Evolutionary conservation across 768 basidiomycete genomes (phyloP).

Genomic region (Suillus hirtellus): DNA sequence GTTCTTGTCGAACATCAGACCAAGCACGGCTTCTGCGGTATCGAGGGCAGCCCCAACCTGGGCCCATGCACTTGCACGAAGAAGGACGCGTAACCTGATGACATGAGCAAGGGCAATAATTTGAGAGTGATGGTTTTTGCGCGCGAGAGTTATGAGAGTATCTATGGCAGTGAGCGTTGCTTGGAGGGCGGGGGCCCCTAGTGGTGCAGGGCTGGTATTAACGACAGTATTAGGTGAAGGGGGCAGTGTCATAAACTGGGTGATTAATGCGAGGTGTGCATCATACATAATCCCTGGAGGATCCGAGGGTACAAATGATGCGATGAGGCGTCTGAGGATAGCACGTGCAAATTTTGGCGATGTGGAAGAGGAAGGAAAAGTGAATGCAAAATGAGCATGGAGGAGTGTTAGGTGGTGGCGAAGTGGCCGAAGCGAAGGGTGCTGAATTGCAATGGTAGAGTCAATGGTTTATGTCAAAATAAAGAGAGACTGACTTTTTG

Average conservation of each 20-base stretch:
- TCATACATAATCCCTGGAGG: slow-evolving; percentile 55
- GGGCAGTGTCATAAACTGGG: slow-evolving; percentile 36
- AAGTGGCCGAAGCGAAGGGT: slow-evolving; percentile 64
- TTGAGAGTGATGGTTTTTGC: slow-evolving; percentile 37
- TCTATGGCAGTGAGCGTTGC: slow-evolving; percentile 35
- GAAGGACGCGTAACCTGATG: slow-evolving; percentile 54
- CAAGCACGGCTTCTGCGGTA: not conserved
- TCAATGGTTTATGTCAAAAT: slow-evolving; percentile 11
- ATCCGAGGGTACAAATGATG: slow-evolving; percentile 34
- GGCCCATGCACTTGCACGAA: slow-evolving; percentile 26
- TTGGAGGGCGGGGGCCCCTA: slow-evolving; percentile 25
- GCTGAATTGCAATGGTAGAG: slow-evolving; percentile 36
- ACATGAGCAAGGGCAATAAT: slow-evolving; percentile 54
- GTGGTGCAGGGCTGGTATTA: slow-evolving; percentile 2
- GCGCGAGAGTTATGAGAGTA: slow-evolving; percentile 33
- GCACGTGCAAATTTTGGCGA: slow-evolving; percentile 56
- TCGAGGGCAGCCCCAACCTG: slow-evolving; percentile 43
- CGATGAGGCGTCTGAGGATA: slow-evolving; percentile 20
- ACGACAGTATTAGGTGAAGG: slow-evolving; percentile 5
- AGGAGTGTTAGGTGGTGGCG: slow-evolving; percentile 60
- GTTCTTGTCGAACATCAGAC: not conserved
- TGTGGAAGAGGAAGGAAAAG: not conserved
- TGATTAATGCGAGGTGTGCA: slow-evolving; percentile 57
- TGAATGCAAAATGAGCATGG: slow-evolving; percentile 51
- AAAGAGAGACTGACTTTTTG: slow-evolving; percentile 31